Percentiles rank a stretch among this genome's conserved stretches.
phyloP scores from a whole-genome alignment of 2,329 filamentous ascomycete genomes.

The Neofusicoccum parvum region DNA sequence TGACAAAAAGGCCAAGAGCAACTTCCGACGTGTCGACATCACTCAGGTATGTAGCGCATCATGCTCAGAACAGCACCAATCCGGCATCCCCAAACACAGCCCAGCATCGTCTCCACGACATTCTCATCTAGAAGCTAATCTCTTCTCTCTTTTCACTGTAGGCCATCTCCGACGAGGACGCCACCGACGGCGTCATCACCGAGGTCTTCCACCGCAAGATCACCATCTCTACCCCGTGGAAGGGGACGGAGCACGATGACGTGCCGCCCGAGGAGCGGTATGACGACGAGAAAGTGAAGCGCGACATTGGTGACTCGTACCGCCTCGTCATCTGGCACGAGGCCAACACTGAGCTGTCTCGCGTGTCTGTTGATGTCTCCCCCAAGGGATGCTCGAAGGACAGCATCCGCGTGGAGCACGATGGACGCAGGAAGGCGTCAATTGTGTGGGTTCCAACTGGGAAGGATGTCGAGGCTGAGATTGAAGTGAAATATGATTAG shows the following conservation, averaged over 20 bases:
- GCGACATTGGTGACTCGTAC: neutral
- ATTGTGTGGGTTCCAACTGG: neutral
- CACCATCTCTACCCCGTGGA: neutral
- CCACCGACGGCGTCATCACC: neutral
- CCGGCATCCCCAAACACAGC: too few relatives aligned
- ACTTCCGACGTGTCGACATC: neutral
- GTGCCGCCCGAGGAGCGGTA: neutral
- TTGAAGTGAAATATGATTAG: neutral
- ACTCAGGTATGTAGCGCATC: neutral
- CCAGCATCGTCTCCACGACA: too few relatives aligned
- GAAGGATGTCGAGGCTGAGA: neutral
- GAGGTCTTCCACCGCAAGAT: neutral
- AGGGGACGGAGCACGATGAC: neutral
- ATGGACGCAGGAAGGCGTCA: neutral
- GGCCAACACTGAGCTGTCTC: neutral
- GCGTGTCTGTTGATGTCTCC: neutral
- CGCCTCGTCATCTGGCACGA: neutral
- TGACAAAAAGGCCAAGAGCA: neutral
- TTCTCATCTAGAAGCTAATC: too few relatives aligned
- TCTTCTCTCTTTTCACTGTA: too few relatives aligned
- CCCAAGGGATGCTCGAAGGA: neutral
- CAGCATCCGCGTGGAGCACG: neutral
- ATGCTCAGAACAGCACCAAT: too few relatives aligned
- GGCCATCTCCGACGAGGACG: neutral
- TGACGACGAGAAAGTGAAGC: neutral